phyloP scores from a whole-genome alignment of 495 filamentous ascomycete genomes.

The Coniosporium apollinis region DNA sequence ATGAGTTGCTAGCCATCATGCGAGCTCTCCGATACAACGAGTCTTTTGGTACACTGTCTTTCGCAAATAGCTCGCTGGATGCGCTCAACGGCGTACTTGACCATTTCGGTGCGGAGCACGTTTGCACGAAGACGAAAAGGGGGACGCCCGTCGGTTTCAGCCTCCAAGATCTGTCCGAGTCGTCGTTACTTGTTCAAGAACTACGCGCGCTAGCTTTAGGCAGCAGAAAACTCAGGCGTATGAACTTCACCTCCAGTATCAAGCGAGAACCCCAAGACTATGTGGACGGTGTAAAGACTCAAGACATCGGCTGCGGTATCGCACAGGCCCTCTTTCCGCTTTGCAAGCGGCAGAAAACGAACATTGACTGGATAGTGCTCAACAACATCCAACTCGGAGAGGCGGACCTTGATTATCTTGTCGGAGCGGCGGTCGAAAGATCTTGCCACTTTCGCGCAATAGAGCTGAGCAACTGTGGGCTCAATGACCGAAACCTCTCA shows the following conservation, averaged over 20 bases:
- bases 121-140: constrained; percentile 38
- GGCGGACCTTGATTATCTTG: constrained; percentile 56
- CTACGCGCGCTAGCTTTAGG: constrained; percentile 53
- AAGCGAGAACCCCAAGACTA: constrained; percentile 32
- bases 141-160: constrained; percentile 38
- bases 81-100: constrained; percentile 45
- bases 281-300: constrained; percentile 31
- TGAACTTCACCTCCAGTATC: constrained; percentile 47
- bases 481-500: constrained; percentile 42
- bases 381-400: constrained; percentile 74
- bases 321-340: constrained; percentile 63
- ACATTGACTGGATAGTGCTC: constrained; percentile 64
- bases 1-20: constrained; percentile 74
- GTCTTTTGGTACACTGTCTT: constrained; percentile 72
- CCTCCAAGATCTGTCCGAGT: constrained; percentile 38
- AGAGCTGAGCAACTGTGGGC: constrained; percentile 61
- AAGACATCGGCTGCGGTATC: constrained; percentile 59
- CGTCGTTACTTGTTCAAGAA: constrained; percentile 55
- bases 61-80: constrained; percentile 57
- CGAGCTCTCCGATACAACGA: constrained; percentile 85
- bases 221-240: constrained; percentile 39
- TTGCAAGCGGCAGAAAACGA: constrained; percentile 55
- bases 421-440: constrained; percentile 47
- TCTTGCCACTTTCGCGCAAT: constrained; percentile 58
- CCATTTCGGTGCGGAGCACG: constrained; percentile 42